Percentiles rank a stretch among this genome's conserved stretches.
phyloP scores from a whole-genome alignment of 257 asterid genomes.

The Ilex aquifolium region DNA sequence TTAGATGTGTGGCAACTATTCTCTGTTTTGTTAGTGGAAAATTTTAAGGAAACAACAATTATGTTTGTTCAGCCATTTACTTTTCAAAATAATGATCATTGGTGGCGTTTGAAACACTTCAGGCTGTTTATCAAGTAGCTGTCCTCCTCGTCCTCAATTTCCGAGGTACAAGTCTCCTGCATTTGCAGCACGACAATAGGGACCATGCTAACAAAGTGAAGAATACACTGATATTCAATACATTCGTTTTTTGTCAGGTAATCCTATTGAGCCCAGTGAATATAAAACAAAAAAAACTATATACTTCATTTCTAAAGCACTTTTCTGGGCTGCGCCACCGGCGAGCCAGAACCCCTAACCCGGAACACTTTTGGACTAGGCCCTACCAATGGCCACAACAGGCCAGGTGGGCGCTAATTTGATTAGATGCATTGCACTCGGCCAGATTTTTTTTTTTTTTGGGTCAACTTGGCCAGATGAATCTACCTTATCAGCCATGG shows the following conservation, averaged over 20 bases:
- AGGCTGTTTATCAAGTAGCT: constrained; percentile 89
- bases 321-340: too few relatives aligned
- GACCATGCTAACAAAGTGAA: constrained; percentile 58
- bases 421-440: too few relatives aligned
- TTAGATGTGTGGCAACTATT: background rate
- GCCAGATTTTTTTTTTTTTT: too few relatives aligned
- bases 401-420: too few relatives aligned
- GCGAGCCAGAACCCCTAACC: too few relatives aligned
- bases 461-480: too few relatives aligned
- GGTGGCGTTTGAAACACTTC: constrained; percentile 20
- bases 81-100: background rate
- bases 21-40: background rate
- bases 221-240: constrained; percentile 86
- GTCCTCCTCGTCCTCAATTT: constrained; percentile 85
- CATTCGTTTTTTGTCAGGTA: constrained; percentile 90
- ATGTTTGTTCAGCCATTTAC: background rate
- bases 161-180: constrained; percentile 56
- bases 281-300: too few relatives aligned
- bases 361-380: too few relatives aligned
- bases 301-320: too few relatives aligned
- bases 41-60: background rate
- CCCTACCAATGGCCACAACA: too few relatives aligned
- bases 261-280: background rate
- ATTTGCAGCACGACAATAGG: constrained; percentile 34
- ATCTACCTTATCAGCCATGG: too few relatives aligned